Conservation (phyloP, 352 stramenopile species). For the Phytophthora multivora region DNA sequence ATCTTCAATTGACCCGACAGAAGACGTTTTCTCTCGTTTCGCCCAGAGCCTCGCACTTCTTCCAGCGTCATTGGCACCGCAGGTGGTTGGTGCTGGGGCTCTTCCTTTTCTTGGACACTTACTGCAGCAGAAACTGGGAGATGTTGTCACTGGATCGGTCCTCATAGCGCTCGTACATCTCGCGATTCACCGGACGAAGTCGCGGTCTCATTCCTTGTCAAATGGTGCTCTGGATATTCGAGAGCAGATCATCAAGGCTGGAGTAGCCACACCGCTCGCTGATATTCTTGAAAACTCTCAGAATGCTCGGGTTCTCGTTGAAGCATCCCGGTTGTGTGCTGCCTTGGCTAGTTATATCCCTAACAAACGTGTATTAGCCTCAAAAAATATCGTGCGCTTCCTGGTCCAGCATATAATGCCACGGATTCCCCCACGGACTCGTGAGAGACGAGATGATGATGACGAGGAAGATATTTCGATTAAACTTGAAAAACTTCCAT, state of each 20-base stretch:
- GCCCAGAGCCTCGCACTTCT: constrained; percentile 73
- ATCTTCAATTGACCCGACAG: constrained; percentile 32
- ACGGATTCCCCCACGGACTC: constrained; percentile 22
- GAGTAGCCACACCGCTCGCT: constrained; percentile 49
- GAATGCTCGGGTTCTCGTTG: constrained; percentile 62
- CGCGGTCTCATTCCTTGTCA: neutral
- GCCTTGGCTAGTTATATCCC: constrained; percentile 50
- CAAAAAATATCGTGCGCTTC: constrained; percentile 64
- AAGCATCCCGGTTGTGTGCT: constrained; percentile 63
- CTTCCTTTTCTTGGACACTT: constrained; percentile 72
- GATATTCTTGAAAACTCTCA: constrained; percentile 47
- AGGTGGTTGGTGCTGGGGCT: constrained; percentile 54
- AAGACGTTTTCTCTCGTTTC: constrained; percentile 74
- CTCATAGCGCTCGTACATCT: constrained; percentile 72
- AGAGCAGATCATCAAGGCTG: constrained; percentile 73
- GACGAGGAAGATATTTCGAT: constrained; percentile 27
- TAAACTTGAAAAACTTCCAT: constrained; percentile 41
- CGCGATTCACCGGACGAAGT: constrained; percentile 55
- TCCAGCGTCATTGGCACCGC: constrained; percentile 44
- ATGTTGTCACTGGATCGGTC: constrained; percentile 68
- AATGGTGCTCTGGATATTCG: constrained; percentile 28
- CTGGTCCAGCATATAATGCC: constrained; percentile 50
- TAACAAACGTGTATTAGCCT: constrained; percentile 73
- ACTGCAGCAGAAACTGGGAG: constrained; percentile 55
- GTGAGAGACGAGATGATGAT: constrained; percentile 26